Conservation (phyloP, 2,329 filamentous ascomycete species). For the Paraconiothyrium sp. region DNA sequence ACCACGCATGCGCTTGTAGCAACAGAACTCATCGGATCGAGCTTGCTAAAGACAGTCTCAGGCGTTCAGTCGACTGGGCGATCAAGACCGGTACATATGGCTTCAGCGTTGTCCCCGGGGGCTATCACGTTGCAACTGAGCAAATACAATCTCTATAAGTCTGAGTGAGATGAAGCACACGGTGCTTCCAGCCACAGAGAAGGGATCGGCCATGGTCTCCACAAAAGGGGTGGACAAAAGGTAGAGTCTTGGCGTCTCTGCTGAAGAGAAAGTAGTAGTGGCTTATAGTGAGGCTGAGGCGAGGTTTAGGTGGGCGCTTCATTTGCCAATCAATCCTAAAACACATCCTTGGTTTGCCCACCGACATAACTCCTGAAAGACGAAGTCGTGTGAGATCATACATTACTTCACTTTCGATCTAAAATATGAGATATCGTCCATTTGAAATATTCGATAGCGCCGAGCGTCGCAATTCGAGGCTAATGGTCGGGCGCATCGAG, state of each 20-base stretch:
- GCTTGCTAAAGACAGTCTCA: not conserved
- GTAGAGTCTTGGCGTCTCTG: not conserved
- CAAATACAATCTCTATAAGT: constrained; percentile 17
- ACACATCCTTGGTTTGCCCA: too few relatives aligned
- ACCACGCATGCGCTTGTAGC: not conserved
- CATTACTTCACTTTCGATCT: too few relatives aligned
- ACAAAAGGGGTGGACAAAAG: not conserved
- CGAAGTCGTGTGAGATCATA: too few relatives aligned
- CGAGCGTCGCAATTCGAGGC: too few relatives aligned
- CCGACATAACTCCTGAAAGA: too few relatives aligned
- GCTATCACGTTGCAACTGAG: not conserved
- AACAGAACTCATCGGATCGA: not conserved
- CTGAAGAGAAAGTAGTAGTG: not conserved
- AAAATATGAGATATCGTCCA: too few relatives aligned
- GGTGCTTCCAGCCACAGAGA: not conserved
- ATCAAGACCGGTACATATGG: not conserved
- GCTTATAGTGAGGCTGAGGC: not conserved
- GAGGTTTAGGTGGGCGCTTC: not conserved
- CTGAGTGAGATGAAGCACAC: not conserved
- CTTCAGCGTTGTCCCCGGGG: not conserved
- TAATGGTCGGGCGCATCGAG: too few relatives aligned
- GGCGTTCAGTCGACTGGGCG: not conserved
- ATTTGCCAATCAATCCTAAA: not conserved
- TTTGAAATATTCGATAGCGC: too few relatives aligned
- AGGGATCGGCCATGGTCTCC: not conserved